These are phyloP conservation scores for Clarireedia paspali DNA, from an alignment of 2,329 filamentous ascomycete genomes.

Conservation along the genomic window DNA sequence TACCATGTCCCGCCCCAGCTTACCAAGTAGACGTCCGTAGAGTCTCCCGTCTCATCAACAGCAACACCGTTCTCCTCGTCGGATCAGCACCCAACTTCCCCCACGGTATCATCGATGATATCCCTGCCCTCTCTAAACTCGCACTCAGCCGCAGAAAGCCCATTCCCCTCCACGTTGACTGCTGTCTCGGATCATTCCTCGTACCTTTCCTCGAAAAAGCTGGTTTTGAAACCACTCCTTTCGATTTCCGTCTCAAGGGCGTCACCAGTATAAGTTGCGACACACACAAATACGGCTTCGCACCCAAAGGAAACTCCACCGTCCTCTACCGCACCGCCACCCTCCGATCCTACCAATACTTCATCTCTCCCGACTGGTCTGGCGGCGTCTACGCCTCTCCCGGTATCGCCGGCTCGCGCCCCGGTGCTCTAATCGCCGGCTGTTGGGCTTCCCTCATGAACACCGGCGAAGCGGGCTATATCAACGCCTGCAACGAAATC, in stretches of 20 bases:
- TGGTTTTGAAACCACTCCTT: constrained; percentile 81
- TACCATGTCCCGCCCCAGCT: constrained; percentile 73
- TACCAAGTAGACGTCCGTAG: constrained; percentile 78
- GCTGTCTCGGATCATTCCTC: constrained; percentile 92
- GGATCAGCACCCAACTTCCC: constrained; percentile 97
- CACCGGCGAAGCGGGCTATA: constrained; percentile 80
- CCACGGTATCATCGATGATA: constrained; percentile 96
- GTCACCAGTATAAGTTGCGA: constrained; percentile 95
- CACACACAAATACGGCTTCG: constrained; percentile 98
- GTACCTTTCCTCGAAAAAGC: constrained; percentile 86
- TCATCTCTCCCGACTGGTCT: constrained; percentile 88
- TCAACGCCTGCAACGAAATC: constrained; percentile 79
- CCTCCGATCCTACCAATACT: constrained; percentile 88
- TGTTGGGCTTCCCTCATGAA: constrained; percentile 92
- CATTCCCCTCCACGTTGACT: constrained; percentile 90
- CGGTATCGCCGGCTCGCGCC: constrained; percentile 82
- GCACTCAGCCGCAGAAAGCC: constrained; percentile 73
- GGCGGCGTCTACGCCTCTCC: constrained; percentile 95
- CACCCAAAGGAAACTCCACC: constrained; percentile 93
- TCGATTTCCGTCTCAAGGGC: constrained; percentile 90
- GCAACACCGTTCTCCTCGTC: constrained; percentile 88
- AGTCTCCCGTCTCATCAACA: constrained; percentile 80
- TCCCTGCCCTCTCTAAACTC: constrained; percentile 73
- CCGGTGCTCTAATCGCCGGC: constrained; percentile 87
- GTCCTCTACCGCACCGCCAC: constrained; percentile 77